Evolutionary conservation across 805 yeast species (phyloP), one percentile per base, ranked within the genome.

Genomic region (Tanozyma kutaoensis): DNA sequence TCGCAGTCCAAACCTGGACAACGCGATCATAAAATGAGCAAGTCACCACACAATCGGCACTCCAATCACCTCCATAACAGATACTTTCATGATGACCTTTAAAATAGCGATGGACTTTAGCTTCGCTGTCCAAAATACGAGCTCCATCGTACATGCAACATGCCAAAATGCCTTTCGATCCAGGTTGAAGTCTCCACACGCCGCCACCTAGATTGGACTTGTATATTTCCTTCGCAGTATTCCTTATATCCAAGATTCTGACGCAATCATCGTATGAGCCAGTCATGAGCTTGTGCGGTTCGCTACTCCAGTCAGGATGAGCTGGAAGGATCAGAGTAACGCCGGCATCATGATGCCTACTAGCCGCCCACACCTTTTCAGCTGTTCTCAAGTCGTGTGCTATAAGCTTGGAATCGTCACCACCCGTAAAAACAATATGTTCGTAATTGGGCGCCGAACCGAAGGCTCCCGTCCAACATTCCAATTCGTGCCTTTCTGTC

Each of bases 81-180:
- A 91, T 88, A 33, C 95, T 82, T 26, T 73, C 75, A 45, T 88
- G 97, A 17, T 77, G 79, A 9, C 65, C 62, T 42, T 75, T 76
- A 45, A 69, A 66, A 30, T 62, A 65, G 15, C 57, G 55, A 3
- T 32, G 22, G 6, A 58, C 57, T 12, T 33, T 48, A 43, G 28
- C 67, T 2, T 26, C 15, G 5, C 26, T 27, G 8, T 44, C 54
- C 1, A 86, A 46, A 0, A 86, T 57, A 31, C 85, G 62, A 2
- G 94, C 95, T 12, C 98, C 98, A 38, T 82, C 85, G 44, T 88
- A 88, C 97, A 91, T 91, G 44, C 95, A 84, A 47, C 96, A 86
- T 0, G 76, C 72, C 26, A 88, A 52, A 0, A 88, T 62, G 23
- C 69, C 53, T 30, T 67, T 52, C 4, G 43, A 38, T 12, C 69